Base-by-base conservation (phyloP, 305 asterid genomes). In the Coffea humblotiana region DNA sequence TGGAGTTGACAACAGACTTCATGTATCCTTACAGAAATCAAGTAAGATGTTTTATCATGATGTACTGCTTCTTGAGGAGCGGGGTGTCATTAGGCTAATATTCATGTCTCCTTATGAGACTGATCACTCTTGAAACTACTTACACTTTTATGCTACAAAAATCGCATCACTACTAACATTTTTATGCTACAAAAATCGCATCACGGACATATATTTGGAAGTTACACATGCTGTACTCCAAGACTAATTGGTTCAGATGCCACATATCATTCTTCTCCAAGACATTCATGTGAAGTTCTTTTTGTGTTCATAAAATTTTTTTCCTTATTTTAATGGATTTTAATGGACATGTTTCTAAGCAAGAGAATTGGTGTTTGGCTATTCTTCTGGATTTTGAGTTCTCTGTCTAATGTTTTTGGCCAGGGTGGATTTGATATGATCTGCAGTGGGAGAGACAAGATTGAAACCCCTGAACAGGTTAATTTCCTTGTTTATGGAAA, bases 371-470 rank as follows among this genome's bases (percentile, higher is more conserved):
- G 56, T 37, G 14, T n/a, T 18, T 2, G 23, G 60, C 10, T 18
- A 9, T 35, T 37, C 70, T 75, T 58, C 10, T 23, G 52, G n/a
- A 37, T 37, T 58, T 6, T 35, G 60, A 75, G 21, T 47, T 61
- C 70, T 37, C 63, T 71, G 14, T 45, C 75, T 6, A 1, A 71
- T 27, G 8, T 76, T 37, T 45, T 23, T 60, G 27, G n/a, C 51
- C 86, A 89, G 93, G 93, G 95, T 82, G 93, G 95, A 77, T 91
- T 91, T 81, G 95, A 90, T 82, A 90, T 91, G 93, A 90, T 90
- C 81, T 88, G 91, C 79, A 90, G 93, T 79, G 96, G 96, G 63
- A 86, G 96, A 86, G 96, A 91, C 85, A 91, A 90, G 90, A 90
- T 90, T 76, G 96, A 91, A 82, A 91, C 90, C 58, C 91, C 89